These are phyloP conservation scores for Sporisorium scitamineum DNA, from an alignment of 1,284 basidiomycete species.

Conservation along the genomic window DNA sequence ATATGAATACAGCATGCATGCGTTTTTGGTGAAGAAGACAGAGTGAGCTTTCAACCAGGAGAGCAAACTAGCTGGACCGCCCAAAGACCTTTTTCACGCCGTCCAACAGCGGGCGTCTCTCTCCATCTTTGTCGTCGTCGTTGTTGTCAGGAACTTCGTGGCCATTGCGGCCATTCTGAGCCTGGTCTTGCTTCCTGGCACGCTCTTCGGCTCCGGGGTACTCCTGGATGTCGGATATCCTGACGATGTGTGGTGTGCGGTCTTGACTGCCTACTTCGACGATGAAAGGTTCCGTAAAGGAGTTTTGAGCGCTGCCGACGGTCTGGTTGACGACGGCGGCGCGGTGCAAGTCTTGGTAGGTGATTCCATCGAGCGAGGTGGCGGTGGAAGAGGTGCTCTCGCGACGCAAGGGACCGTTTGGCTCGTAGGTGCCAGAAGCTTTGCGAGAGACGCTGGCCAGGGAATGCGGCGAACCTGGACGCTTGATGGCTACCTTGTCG, in stretches of 20 bases:
- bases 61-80: constrained; percentile 8
- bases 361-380: constrained; percentile 24
- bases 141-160: constrained; percentile 3
- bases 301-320: constrained; percentile 28
- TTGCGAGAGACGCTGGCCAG: constrained; percentile 20
- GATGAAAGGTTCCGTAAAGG: constrained; percentile 53
- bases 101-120: constrained; percentile 33
- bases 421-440: constrained; percentile 22
- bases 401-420: constrained; percentile 29
- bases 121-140: constrained; percentile 14
- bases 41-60: background rate
- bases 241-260: constrained; percentile 36
- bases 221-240: constrained; percentile 51
- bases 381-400: constrained; percentile 36
- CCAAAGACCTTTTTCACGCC: constrained; percentile 38
- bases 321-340: constrained; percentile 22
- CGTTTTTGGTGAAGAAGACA: background rate
- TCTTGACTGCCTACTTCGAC: constrained; percentile 59
- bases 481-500: constrained; percentile 65
- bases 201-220: constrained; percentile 37
- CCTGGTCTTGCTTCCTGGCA: constrained; percentile 18
- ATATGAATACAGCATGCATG: constrained; percentile 4
- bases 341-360: constrained; percentile 34
- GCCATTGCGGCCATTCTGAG: constrained; percentile 3
- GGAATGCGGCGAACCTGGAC: constrained; percentile 44